Conservation (phyloP, 2,329 filamentous ascomycete genomes). For the Aureobasidium melanogenum region DNA sequence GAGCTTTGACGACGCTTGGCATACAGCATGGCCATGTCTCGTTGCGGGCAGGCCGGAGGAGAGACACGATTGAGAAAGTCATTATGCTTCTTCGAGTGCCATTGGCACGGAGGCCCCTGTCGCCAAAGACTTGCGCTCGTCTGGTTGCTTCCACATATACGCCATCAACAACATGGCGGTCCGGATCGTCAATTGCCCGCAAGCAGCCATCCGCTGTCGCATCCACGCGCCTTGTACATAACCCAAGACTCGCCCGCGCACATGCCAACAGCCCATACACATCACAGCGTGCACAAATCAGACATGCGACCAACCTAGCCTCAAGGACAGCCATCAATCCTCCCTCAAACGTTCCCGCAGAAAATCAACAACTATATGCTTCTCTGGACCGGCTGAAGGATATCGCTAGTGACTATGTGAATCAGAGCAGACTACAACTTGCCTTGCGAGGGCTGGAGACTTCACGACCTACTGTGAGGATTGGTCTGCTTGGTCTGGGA, state of each 20-base stretch:
- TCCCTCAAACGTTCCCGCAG: slow-evolving; percentile 43
- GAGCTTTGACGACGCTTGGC: slow-evolving; percentile 10
- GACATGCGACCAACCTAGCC: slow-evolving; percentile 27
- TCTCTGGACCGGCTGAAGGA: slow-evolving; percentile 53
- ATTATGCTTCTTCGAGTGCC: slow-evolving; percentile 34
- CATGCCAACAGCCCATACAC: background rate
- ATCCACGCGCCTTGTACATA: slow-evolving; percentile 2
- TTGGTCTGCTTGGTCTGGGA: slow-evolving; percentile 41
- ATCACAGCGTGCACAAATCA: background rate
- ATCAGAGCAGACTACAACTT: slow-evolving; percentile 62
- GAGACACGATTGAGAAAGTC: background rate
- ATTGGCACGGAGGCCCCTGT: slow-evolving; percentile 25
- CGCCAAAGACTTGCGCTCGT: slow-evolving; percentile 18
- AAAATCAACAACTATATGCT: slow-evolving; percentile 48
- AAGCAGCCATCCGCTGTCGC: background rate
- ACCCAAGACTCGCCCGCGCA: background rate
- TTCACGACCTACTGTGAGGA: slow-evolving; percentile 43
- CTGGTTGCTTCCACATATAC: slow-evolving; percentile 22
- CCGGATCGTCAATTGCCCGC: background rate
- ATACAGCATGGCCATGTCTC: background rate
- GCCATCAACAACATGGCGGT: slow-evolving; percentile 23
- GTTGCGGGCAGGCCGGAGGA: slow-evolving; percentile 2
- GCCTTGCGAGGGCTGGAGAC: slow-evolving; percentile 56
- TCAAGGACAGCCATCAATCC: slow-evolving; percentile 47
- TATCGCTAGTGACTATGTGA: slow-evolving; percentile 52